Conservation (phyloP, 345 rosid species). For the Melaleuca alternifolia region DNA sequence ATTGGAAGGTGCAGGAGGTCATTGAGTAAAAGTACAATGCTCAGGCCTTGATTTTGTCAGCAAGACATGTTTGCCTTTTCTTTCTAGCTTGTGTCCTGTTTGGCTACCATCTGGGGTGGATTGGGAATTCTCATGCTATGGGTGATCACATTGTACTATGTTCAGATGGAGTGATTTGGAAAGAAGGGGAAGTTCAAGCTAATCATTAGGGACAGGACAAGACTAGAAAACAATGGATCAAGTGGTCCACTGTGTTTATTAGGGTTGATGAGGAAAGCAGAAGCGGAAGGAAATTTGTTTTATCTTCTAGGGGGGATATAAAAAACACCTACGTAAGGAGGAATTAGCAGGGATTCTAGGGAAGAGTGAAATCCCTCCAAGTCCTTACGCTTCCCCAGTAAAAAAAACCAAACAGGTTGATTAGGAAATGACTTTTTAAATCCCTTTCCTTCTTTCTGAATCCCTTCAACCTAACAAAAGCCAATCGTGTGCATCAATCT, state of each 20-base stretch:
- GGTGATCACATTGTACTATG: not conserved
- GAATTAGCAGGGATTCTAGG: not conserved
- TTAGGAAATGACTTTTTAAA: not conserved
- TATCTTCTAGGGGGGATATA: not conserved
- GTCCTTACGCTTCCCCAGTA: not conserved
- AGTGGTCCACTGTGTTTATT: not conserved
- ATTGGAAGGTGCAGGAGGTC: not conserved
- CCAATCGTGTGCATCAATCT: not conserved
- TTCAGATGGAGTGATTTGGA: not conserved
- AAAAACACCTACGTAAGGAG: not conserved
- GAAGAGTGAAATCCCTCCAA: not conserved
- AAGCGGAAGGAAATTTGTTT: not conserved
- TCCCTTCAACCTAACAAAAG: not conserved
- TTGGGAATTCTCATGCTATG: not conserved
- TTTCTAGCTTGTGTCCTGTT: not conserved
- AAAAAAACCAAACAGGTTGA: not conserved
- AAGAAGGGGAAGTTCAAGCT: not conserved
- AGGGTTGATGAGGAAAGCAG: not conserved
- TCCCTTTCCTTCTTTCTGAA: not conserved
- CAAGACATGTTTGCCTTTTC: not conserved
- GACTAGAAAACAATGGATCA: not conserved
- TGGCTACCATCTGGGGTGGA: not conserved
- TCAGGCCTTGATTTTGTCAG: not conserved
- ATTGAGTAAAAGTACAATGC: not conserved
- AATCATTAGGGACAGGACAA: not conserved